Evolutionary conservation across 768 basidiomycete genomes (phyloP).

Genomic region (Tubosaeta sp.): DNA sequence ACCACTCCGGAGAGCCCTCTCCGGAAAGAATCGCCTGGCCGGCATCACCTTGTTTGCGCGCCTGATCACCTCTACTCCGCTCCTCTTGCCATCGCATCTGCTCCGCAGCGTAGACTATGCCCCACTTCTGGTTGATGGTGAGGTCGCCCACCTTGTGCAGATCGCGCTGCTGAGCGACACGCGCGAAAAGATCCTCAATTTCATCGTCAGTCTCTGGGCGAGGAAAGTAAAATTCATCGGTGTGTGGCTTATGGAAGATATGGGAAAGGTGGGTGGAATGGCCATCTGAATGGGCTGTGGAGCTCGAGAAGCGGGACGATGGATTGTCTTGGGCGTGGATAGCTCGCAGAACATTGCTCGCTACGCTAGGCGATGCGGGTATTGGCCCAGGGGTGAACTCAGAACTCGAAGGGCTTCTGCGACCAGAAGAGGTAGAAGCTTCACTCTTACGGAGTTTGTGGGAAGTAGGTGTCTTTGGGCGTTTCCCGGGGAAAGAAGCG

Average conservation of each 20-base stretch:
- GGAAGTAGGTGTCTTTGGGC: conserved; percentile 33
- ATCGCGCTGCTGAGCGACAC: conserved; percentile 67
- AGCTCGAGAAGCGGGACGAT: conserved; percentile 53
- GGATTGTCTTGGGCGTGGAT: conserved; percentile 55
- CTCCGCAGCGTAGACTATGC: conserved; percentile 79
- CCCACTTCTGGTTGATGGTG: conserved; percentile 86
- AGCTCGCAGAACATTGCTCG: conserved; percentile 43
- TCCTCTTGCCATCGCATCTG: conserved; percentile 76
- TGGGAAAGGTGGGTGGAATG: conserved; percentile 43
- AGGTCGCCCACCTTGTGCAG: conserved; percentile 56
- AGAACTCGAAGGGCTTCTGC: conserved; percentile 44
- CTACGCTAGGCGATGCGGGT: conserved; percentile 28
- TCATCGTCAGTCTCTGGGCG: conserved; percentile 74
- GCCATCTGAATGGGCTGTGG: conserved; percentile 41
- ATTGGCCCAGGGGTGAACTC: conserved; percentile 50
- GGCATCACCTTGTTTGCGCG: conserved; percentile 54
- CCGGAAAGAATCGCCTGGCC: conserved; percentile 50
- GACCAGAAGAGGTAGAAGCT: conserved; percentile 46
- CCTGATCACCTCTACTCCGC: conserved; percentile 58
- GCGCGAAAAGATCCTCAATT: conserved; percentile 77
- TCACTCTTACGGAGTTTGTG: conserved; percentile 48
- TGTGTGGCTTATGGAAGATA: conserved; percentile 49
- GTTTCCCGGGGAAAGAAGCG: conserved; percentile 33
- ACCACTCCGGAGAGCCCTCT: conserved; percentile 86
- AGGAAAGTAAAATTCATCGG: conserved; percentile 66